These are phyloP conservation scores for Fagopyrum tataricum DNA, from an alignment of 148 eudicot species.

Conservation along the genomic window DNA sequence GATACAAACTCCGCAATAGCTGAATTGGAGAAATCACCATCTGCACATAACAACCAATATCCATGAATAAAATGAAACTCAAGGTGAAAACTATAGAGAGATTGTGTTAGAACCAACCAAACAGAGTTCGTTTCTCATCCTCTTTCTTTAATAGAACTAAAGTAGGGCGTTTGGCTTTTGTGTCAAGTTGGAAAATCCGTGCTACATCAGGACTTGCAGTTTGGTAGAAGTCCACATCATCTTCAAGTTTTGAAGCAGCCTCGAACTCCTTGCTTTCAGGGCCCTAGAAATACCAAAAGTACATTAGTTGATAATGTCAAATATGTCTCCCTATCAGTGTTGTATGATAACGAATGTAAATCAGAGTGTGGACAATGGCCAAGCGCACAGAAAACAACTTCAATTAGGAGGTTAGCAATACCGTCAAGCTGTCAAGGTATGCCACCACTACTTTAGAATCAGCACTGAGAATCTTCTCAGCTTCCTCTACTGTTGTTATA, in stretches of 20 bases:
- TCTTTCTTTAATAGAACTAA: constrained; percentile 71
- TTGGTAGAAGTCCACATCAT: constrained; percentile 58
- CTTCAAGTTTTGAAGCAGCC: constrained; percentile 53
- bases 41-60: constrained; percentile 27
- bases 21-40: constrained; percentile 57
- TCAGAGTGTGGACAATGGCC: too few relatives aligned
- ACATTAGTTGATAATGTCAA: background rate
- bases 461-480: constrained; percentile 42
- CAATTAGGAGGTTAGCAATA: constrained; percentile 13
- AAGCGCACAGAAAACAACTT: background rate
- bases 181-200: constrained; percentile 54
- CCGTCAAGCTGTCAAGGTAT: constrained; percentile 51
- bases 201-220: constrained; percentile 69
- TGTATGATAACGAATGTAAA: too few relatives aligned
- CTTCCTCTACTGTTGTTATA: constrained; percentile 51
- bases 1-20: constrained; percentile 61
- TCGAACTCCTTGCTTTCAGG: constrained; percentile 55
- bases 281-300: constrained; percentile 39
- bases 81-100: background rate
- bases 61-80: background rate
- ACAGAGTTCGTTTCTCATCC: constrained; percentile 57
- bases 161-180: constrained; percentile 56
- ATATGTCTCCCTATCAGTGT: too few relatives aligned
- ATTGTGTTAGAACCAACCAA: constrained; percentile 38
- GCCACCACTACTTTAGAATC: constrained; percentile 56